These are phyloP conservation scores for Apiospora saccharicola DNA, from an alignment of 2,329 filamentous ascomycete genomes.

Conservation along the genomic window DNA sequence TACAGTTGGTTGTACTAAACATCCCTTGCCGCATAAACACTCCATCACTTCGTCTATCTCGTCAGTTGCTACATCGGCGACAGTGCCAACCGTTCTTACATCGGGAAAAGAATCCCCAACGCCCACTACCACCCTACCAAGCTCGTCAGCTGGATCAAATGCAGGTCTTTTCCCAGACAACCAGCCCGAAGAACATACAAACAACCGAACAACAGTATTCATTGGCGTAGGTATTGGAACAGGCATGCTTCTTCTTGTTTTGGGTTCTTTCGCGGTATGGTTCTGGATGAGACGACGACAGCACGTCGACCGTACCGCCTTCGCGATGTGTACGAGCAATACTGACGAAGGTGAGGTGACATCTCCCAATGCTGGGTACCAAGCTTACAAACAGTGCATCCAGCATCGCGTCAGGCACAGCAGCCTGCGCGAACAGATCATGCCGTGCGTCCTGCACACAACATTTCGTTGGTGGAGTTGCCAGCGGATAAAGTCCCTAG, in stretches of 20 bases:
- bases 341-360: neutral
- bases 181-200: neutral
- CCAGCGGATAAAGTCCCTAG: neutral
- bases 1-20: neutral
- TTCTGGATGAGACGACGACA: constrained; percentile 4
- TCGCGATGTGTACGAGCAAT: neutral
- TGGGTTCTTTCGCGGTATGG: neutral
- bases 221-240: neutral
- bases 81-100: neutral
- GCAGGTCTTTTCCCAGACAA: neutral
- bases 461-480: neutral
- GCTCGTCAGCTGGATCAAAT: neutral
- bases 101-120: constrained; percentile 7
- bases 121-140: neutral
- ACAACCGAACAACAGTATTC: neutral
- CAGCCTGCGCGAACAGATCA: neutral
- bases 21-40: neutral
- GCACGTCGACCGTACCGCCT: neutral
- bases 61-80: constrained; percentile 3
- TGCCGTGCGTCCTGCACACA: neutral
- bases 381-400: neutral
- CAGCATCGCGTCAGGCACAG: constrained; percentile 7
- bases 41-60: neutral
- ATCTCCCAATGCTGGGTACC: neutral
- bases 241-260: constrained; percentile 2